phyloP scores from a whole-genome alignment of 352 stramenopile genomes.

The Globisporangium cederbergense region DNA sequence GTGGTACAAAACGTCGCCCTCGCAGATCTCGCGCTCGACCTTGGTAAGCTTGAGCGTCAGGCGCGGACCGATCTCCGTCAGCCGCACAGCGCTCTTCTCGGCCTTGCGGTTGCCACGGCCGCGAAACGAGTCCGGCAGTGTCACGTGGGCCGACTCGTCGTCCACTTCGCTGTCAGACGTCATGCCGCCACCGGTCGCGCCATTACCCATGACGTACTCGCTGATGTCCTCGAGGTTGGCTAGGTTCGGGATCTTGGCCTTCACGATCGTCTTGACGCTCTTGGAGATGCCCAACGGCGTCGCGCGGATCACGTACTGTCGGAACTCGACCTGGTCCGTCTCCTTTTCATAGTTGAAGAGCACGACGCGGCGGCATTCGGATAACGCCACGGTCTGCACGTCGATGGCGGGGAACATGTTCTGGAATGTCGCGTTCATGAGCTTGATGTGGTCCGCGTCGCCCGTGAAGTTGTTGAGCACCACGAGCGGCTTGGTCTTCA shows the following conservation, averaged over 20 bases:
- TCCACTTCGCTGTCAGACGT: constrained; percentile 95
- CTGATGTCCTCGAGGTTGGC: constrained; percentile 95
- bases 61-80: constrained; percentile 95
- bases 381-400: constrained; percentile 94
- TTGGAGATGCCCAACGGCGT: constrained; percentile 92
- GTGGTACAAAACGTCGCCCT: constrained; percentile 98
- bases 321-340: constrained; percentile 92
- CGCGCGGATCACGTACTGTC: constrained; percentile 97
- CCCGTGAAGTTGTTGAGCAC: constrained; percentile 99
- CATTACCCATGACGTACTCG: constrained; percentile 91
- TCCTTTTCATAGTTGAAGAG: constrained; percentile 96
- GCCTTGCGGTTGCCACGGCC: constrained; percentile 90
- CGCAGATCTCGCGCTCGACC: constrained; percentile 94
- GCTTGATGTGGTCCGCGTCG: constrained; percentile 79
- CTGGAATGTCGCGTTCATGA: constrained; percentile 98
- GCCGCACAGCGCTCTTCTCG: constrained; percentile 91
- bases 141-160: constrained; percentile 91
- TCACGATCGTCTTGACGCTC: constrained; percentile 88
- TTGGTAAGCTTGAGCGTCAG: constrained; percentile 95
- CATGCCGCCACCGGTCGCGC: constrained; percentile 56
- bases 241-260: constrained; percentile 93
- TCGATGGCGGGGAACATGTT: constrained; percentile 99
- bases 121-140: constrained; percentile 90
- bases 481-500: constrained; percentile 92
- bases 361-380: constrained; percentile 95